A percentile compares a stretch with the other conserved stretches of the same genome.
Evolutionary conservation across 2,329 filamentous ascomycete species (phyloP).

Genomic region (Trichoderma sp.): DNA sequence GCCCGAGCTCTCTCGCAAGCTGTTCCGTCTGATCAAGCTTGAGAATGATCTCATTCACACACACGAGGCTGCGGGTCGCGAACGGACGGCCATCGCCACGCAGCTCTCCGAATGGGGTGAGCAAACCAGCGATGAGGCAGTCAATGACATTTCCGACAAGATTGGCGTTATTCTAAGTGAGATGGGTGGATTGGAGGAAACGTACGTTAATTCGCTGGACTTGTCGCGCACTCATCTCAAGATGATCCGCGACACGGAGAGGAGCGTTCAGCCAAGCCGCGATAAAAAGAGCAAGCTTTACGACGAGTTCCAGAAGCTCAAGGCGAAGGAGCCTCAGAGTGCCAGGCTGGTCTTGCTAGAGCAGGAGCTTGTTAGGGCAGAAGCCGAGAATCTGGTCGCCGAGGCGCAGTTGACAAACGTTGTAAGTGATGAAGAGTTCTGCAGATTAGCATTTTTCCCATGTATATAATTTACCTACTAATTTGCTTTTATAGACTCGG

Average conservation of each 20-base stretch:
- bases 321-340: conserved; percentile 88
- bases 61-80: conserved; percentile 81
- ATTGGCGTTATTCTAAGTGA: conserved; percentile 89
- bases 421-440: conserved; percentile 52
- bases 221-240: conserved; percentile 82
- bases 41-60: conserved; percentile 86
- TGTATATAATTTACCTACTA: neutral
- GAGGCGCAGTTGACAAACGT: conserved; percentile 96
- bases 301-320: conserved; percentile 89
- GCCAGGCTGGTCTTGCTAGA: conserved; percentile 80
- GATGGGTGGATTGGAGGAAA: conserved; percentile 90
- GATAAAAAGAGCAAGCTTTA: conserved; percentile 85
- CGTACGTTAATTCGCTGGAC: conserved; percentile 83
- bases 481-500: conserved; percentile 63
- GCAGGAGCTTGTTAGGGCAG: conserved; percentile 93
- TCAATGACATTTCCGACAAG: conserved; percentile 94
- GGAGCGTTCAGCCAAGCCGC: conserved; percentile 88
- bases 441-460: neutral
- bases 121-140: conserved; percentile 79
- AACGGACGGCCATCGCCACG: conserved; percentile 79
- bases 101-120: conserved; percentile 98
- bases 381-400: conserved; percentile 93
- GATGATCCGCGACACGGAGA: conserved; percentile 92
- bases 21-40: conserved; percentile 92
- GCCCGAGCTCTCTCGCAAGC: conserved; percentile 83